These are phyloP conservation scores for Chenopodium album DNA, from an alignment of 148 eudicot species.

Conservation along the genomic window DNA sequence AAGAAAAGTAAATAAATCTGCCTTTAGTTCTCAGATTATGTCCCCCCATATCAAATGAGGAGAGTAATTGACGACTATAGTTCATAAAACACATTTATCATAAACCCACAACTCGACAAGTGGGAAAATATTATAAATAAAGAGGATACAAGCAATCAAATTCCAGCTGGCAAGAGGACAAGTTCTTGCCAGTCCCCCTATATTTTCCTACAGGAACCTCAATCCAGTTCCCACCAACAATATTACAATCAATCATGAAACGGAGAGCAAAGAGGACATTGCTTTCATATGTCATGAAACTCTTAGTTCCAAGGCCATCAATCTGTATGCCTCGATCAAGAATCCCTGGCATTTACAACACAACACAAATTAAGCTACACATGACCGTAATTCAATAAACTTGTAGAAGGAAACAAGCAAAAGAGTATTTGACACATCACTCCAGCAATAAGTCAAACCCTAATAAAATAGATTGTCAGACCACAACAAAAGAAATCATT, in stretches of 20 bases:
- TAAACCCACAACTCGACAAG: not conserved
- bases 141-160: slow-evolving; percentile 95
- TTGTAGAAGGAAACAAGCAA: not conserved
- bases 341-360: slow-evolving; percentile 54
- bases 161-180: slow-evolving; percentile 86
- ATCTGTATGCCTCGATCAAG: slow-evolving; percentile 92
- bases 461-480: not conserved
- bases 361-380: not conserved
- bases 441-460: not conserved
- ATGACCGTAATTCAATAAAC: not conserved
- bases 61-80: not conserved
- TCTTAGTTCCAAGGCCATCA: slow-evolving; percentile 86
- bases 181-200: slow-evolving; percentile 50
- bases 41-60: slow-evolving; percentile 5
- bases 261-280: slow-evolving; percentile 92
- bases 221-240: slow-evolving; percentile 98
- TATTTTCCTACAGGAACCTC: slow-evolving; percentile 80
- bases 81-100: not conserved
- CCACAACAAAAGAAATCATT: not conserved
- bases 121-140: not conserved
- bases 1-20: not conserved
- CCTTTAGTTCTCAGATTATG: not conserved
- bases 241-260: slow-evolving; percentile 93
- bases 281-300: slow-evolving; percentile 93
- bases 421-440: not conserved